These are phyloP conservation scores for Coelastrella sp. DNA, from an alignment of 139 green algal species.

Conservation along the genomic window DNA sequence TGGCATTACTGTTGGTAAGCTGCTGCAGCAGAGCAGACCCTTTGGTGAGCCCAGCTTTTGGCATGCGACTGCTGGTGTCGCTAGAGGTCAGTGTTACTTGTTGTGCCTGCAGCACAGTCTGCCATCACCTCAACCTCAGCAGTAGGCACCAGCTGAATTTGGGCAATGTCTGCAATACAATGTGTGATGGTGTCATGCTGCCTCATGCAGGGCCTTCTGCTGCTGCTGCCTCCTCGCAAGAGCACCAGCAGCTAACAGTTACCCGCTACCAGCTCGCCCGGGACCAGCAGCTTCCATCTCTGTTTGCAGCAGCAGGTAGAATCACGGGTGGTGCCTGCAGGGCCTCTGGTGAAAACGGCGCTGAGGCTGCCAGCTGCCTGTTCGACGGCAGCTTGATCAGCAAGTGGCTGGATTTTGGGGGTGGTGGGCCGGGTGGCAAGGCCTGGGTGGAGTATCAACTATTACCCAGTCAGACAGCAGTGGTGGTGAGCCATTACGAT, in stretches of 20 bases:
- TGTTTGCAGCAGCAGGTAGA: constrained; percentile 33
- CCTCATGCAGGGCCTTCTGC: neutral
- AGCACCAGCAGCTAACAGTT: too few species aligned
- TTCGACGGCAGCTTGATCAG: constrained; percentile 46
- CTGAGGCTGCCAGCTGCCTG: neutral
- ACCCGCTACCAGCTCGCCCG: neutral
- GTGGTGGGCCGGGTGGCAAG: constrained; percentile 46
- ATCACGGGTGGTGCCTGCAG: constrained; percentile 47
- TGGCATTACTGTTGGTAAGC: neutral
- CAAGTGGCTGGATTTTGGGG: constrained; percentile 91
- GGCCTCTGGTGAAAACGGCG: constrained; percentile 47
- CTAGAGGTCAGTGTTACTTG: neutral
- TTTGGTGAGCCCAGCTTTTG: neutral
- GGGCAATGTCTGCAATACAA: too few species aligned
- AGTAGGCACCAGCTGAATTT: too few species aligned
- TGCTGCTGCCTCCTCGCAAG: neutral
- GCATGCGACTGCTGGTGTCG: neutral
- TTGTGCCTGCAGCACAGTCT: neutral
- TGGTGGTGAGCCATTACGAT: constrained; percentile 62
- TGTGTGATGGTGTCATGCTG: too few species aligned
- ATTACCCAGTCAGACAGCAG: constrained; percentile 8
- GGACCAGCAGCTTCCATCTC: neutral
- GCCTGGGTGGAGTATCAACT: constrained; percentile 78
- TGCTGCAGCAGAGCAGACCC: neutral
- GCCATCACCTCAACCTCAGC: neutral